These are phyloP conservation scores for Ustilago shanxiensis DNA, from an alignment of 1,284 basidiomycete genomes.

Conservation along the genomic window DNA sequence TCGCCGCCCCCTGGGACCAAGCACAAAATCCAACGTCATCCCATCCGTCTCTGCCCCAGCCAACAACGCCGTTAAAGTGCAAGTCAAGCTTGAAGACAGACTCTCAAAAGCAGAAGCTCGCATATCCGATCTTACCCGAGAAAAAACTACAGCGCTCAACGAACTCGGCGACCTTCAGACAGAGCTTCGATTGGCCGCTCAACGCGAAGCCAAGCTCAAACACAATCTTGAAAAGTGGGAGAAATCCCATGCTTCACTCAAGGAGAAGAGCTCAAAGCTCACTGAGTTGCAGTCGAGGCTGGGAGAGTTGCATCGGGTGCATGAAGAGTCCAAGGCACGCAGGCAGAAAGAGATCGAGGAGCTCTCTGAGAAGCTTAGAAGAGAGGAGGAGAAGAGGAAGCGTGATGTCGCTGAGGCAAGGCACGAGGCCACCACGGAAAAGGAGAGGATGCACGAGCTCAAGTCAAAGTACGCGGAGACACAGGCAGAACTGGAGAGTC, in stretches of 20 bases:
- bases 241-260: slow-evolving; percentile 42
- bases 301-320: slow-evolving; percentile 43
- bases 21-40: slow-evolving; percentile 32
- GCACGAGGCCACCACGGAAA: slow-evolving; percentile 14
- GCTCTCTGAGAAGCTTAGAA: slow-evolving; percentile 20
- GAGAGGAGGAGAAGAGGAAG: slow-evolving; percentile 29
- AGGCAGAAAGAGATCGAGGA: slow-evolving; percentile 49
- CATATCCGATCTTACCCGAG: slow-evolving; percentile 39
- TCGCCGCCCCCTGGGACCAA: slow-evolving; percentile 37
- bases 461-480: slow-evolving; percentile 10
- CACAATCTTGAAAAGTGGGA: slow-evolving; percentile 43
- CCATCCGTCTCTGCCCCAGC: slow-evolving; percentile 11
- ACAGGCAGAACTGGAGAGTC: slow-evolving; percentile 17
- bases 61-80: slow-evolving; percentile 14
- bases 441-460: slow-evolving; percentile 12
- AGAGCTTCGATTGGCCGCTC: slow-evolving; percentile 44
- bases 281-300: slow-evolving; percentile 31
- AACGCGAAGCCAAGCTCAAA: slow-evolving; percentile 51
- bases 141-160: slow-evolving; percentile 29
- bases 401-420: slow-evolving; percentile 24
- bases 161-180: slow-evolving; percentile 50
- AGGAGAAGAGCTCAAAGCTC: slow-evolving; percentile 43
- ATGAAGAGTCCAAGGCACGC: slow-evolving; percentile 44
- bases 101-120: slow-evolving; percentile 30
- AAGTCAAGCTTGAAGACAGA: slow-evolving; percentile 43